Evolutionary conservation across 495 filamentous ascomycete species (phyloP).

Genomic region (Penicillium pancosmium): DNA sequence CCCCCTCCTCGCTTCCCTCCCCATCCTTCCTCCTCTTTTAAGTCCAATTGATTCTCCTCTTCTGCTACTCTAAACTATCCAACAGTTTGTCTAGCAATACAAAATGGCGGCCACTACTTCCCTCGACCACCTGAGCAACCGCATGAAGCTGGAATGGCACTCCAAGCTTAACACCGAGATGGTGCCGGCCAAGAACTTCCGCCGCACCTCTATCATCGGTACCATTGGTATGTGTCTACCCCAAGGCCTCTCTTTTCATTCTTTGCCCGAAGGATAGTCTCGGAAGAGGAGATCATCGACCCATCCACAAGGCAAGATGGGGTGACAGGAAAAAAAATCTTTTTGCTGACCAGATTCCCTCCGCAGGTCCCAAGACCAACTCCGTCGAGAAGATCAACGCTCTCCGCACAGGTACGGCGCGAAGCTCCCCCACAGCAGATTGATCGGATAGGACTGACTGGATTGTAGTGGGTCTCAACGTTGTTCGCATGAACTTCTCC

Average conservation of each 20-base stretch:
- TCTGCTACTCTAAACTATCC: slow-evolving; percentile 17
- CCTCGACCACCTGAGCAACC: slow-evolving; percentile 79
- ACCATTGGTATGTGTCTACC: slow-evolving; percentile 75
- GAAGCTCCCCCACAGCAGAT: slow-evolving; percentile 4
- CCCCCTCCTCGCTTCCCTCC: slow-evolving; percentile 24
- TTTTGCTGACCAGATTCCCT: slow-evolving; percentile 22
- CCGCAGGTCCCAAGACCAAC: slow-evolving; percentile 90
- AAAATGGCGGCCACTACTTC: slow-evolving; percentile 57
- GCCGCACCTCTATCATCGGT: slow-evolving; percentile 96
- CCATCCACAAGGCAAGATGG: background rate
- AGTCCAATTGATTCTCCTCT: slow-evolving; percentile 14
- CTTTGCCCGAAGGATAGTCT: background rate
- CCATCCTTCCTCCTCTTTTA: slow-evolving; percentile 28
- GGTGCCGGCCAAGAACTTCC: slow-evolving; percentile 80
- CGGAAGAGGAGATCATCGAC: background rate
- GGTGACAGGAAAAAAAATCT: slow-evolving; percentile 5
- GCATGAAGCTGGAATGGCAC: slow-evolving; percentile 91
- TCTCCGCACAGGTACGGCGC: slow-evolving; percentile 67
- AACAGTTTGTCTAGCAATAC: slow-evolving; percentile 21
- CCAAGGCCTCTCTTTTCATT: background rate
- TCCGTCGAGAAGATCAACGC: slow-evolving; percentile 93
- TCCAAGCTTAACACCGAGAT: slow-evolving; percentile 78
- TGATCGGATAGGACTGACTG: slow-evolving; percentile 16
- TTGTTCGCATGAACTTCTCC: slow-evolving; percentile 99
- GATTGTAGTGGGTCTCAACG: slow-evolving; percentile 77